A percentile compares a stretch with the other conserved stretches of the same genome.
These are phyloP conservation scores for Emericellopsis terricola DNA, from an alignment of 495 filamentous ascomycete genomes.

Conservation along the genomic window DNA sequence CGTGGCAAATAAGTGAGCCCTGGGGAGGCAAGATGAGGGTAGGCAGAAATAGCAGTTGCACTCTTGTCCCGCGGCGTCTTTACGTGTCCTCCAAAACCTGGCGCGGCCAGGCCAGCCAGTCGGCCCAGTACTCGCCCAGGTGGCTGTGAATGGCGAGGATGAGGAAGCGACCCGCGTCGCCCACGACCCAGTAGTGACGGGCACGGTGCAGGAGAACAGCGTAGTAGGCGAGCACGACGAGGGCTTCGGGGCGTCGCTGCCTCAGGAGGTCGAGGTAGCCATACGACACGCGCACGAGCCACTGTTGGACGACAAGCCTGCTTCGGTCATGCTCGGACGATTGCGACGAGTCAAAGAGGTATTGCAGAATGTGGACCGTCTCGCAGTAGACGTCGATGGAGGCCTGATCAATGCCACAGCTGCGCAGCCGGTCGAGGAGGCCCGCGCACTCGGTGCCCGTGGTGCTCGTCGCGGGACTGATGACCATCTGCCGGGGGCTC, in stretches of 20 bases:
- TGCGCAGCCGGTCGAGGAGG: too few species aligned
- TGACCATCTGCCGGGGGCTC: too few species aligned
- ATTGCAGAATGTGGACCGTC: constrained; percentile 4
- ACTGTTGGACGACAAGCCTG: constrained; percentile 9
- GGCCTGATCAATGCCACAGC: too few species aligned
- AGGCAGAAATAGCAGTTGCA: too few species aligned
- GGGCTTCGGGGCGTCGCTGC: constrained; percentile 16
- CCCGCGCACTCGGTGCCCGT: too few species aligned
- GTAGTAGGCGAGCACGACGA: constrained; percentile 25
- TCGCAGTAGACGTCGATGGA: too few species aligned
- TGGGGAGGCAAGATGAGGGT: too few species aligned
- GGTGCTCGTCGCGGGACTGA: too few species aligned
- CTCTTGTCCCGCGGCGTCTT: too few species aligned
- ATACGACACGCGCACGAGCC: constrained; percentile 13
- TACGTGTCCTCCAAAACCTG: neutral
- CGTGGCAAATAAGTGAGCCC: too few species aligned
- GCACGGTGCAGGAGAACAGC: constrained; percentile 14
- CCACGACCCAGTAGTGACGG: constrained; percentile 20
- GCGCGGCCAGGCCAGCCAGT: neutral
- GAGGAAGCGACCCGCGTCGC: constrained; percentile 12
- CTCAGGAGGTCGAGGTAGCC: constrained; percentile 16
- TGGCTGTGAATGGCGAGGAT: constrained; percentile 1
- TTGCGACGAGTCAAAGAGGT: constrained; percentile 1
- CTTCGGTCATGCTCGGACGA: neutral
- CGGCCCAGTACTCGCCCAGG: neutral